Percentiles rank a stretch among this genome's conserved stretches.
Evolutionary conservation across 2,329 filamentous ascomycete species (phyloP).

Genomic region (Trichoderma harzianum): DNA sequence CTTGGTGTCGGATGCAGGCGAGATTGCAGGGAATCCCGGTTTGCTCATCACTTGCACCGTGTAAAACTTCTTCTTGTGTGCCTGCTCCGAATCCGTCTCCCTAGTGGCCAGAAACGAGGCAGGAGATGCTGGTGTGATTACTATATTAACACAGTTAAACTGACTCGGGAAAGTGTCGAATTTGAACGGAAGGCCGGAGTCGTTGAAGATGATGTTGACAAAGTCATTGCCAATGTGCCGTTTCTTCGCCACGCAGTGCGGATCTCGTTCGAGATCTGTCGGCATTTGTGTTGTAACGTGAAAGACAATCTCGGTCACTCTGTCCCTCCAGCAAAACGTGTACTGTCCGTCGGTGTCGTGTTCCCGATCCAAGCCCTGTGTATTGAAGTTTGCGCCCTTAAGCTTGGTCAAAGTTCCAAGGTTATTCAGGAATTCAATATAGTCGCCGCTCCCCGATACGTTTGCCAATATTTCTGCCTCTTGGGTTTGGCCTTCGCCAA

Average conservation of each 20-base stretch:
- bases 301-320: slow-evolving; percentile 92
- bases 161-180: slow-evolving; percentile 92
- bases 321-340: slow-evolving; percentile 90
- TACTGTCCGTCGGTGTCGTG: slow-evolving; percentile 79
- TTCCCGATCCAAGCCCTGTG: slow-evolving; percentile 80
- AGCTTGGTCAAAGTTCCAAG: slow-evolving; percentile 79
- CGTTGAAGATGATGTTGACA: slow-evolving; percentile 97
- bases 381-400: slow-evolving; percentile 83
- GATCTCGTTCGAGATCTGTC: slow-evolving; percentile 73
- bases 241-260: slow-evolving; percentile 80
- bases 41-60: slow-evolving; percentile 86
- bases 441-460: slow-evolving; percentile 79
- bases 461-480: slow-evolving; percentile 87
- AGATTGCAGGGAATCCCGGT: slow-evolving; percentile 86
- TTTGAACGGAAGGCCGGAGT: slow-evolving; percentile 82
- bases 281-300: slow-evolving; percentile 98
- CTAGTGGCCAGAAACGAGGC: slow-evolving; percentile 69
- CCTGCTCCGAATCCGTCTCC: slow-evolving; percentile 36
- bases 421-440: slow-evolving; percentile 77
- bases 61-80: slow-evolving; percentile 62
- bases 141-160: slow-evolving; percentile 96
- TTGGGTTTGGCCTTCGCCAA: slow-evolving; percentile 78
- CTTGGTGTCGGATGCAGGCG: slow-evolving; percentile 83
- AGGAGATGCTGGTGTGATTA: slow-evolving; percentile 83
- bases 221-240: slow-evolving; percentile 95